Base-by-base conservation (phyloP, 176 grass and related monocot genomes). In the Cenchrus americanus region DNA sequence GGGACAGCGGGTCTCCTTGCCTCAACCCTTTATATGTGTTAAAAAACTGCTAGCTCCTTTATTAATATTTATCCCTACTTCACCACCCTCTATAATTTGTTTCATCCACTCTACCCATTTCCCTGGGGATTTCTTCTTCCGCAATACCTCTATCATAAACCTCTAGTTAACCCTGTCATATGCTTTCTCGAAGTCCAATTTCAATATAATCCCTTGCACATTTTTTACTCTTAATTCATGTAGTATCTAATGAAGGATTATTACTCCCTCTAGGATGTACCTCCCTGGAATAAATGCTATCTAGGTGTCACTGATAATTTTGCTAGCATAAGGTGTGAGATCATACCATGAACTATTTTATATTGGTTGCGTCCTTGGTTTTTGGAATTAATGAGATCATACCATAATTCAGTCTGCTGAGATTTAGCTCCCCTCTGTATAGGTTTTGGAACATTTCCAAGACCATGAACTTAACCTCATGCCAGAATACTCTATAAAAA, bases 281-380 rank as follows among this genome's bases (percentile, higher is more conserved):
- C 52, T 54, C 1, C 52, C 52, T 5, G 54, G 18, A 1, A 21
- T 8, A 2, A 57, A 57, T 2, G 54, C 54, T 7, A 18, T 21
- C 7, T 57, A 18, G 0, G 5, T 57, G 0, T 21, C 1, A 8
- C 18, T 57, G 1, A 57, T 57, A 4, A 57, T 17, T 3, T 19
- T 19, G 0, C 8, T 18, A 1, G 54, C 54, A 4, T 7, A 7
- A 0, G 15, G 2, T 1, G 54, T 21, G 0, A 57, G 0, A 2
- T 57, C 17, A 57, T 6, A 1, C n/a, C n/a, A 18, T 57, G 0
- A 57, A 21, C 11, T 49, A 2, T 3, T 14, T 49, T 1, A 49
- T 49, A 49, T 21, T 57, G 2, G 21, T 57, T 1, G 54, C 54
- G 0, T n/a, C 54, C 32, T 57, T 57, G 21, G 2, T 8, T 57